Percentiles rank a stretch among this genome's conserved stretches.
phyloP scores from a whole-genome alignment of 1,284 basidiomycete species.

The Sporisorium reilianum region DNA sequence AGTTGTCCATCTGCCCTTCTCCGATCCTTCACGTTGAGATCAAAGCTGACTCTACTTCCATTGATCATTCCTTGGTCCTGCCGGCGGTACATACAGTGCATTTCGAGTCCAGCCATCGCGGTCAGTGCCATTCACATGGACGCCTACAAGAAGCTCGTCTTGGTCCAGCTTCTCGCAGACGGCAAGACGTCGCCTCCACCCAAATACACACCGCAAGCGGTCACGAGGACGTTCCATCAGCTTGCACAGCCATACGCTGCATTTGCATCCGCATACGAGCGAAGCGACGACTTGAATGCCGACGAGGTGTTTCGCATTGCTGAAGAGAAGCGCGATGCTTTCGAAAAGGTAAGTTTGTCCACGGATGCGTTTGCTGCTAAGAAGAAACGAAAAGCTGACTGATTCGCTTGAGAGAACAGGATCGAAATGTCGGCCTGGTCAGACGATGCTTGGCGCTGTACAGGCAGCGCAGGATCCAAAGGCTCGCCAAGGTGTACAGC shows the following conservation, averaged over 20 bases:
- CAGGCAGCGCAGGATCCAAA: slow-evolving; percentile 80
- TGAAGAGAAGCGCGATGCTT: slow-evolving; percentile 28
- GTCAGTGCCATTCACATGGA: slow-evolving; percentile 82
- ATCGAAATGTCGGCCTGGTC: slow-evolving; percentile 79
- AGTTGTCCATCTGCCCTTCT: slow-evolving; percentile 8
- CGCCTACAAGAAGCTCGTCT: slow-evolving; percentile 82
- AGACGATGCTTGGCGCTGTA: slow-evolving; percentile 77
- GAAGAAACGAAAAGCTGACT: background rate
- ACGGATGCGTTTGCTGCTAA: background rate
- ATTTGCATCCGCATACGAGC: slow-evolving; percentile 32
- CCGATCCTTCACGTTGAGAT: no score
- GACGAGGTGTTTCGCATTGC: slow-evolving; percentile 20
- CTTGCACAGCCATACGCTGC: slow-evolving; percentile 29
- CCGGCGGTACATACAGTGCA: slow-evolving; percentile 68
- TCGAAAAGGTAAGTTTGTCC: slow-evolving; percentile 8
- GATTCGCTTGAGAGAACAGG: slow-evolving; percentile 71
- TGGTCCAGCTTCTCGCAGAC: slow-evolving; percentile 80
- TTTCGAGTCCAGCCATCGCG: slow-evolving; percentile 77
- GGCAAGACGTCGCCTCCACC: slow-evolving; percentile 72
- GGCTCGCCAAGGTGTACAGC: slow-evolving; percentile 81
- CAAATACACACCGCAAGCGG: slow-evolving; percentile 33
- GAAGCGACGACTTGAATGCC: slow-evolving; percentile 4
- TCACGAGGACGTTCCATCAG: slow-evolving; percentile 33
- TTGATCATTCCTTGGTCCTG: background rate
- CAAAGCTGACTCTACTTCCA: background rate